phyloP scores from a whole-genome alignment of 2,329 filamentous ascomycete species.

The Aspergillus sp. region DNA sequence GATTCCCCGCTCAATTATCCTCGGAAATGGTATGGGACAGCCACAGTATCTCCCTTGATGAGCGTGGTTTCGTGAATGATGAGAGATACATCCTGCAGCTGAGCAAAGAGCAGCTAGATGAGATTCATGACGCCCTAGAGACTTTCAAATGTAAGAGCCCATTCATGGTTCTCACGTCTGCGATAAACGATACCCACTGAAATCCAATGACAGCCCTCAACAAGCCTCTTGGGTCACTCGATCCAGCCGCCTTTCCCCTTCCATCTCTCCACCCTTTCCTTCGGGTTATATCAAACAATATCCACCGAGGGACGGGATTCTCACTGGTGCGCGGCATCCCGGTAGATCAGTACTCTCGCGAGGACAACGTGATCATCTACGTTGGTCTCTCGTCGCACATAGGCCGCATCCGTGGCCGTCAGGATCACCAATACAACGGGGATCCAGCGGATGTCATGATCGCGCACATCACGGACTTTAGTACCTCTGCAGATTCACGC shows the following conservation, averaged over 20 bases:
- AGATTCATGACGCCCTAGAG: not conserved
- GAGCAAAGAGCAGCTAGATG: not conserved
- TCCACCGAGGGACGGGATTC: slow-evolving; percentile 45
- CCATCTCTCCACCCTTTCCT: slow-evolving; percentile 34
- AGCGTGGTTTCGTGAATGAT: not conserved
- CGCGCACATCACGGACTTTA: slow-evolving; percentile 63
- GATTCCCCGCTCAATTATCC: not conserved
- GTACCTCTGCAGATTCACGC: not conserved
- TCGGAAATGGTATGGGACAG: not conserved
- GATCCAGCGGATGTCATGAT: slow-evolving; percentile 44
- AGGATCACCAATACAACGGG: slow-evolving; percentile 33
- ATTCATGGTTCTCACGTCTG: not conserved
- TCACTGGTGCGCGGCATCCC: slow-evolving; percentile 44
- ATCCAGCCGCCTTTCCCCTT: slow-evolving; percentile 43
- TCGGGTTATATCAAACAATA: slow-evolving; percentile 29
- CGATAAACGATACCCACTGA: not conserved
- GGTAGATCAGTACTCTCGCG: slow-evolving; percentile 32
- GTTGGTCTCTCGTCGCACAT: slow-evolving; percentile 44
- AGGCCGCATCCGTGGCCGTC: slow-evolving; percentile 37
- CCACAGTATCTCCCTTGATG: not conserved
- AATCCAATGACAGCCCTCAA: slow-evolving; percentile 20
- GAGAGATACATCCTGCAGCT: not conserved
- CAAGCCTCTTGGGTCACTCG: slow-evolving; percentile 34
- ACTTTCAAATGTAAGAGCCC: not conserved
- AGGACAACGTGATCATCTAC: slow-evolving; percentile 39